These are phyloP conservation scores for Lizonia empirigonia DNA, from an alignment of 2,329 filamentous ascomycete species.

Conservation along the genomic window DNA sequence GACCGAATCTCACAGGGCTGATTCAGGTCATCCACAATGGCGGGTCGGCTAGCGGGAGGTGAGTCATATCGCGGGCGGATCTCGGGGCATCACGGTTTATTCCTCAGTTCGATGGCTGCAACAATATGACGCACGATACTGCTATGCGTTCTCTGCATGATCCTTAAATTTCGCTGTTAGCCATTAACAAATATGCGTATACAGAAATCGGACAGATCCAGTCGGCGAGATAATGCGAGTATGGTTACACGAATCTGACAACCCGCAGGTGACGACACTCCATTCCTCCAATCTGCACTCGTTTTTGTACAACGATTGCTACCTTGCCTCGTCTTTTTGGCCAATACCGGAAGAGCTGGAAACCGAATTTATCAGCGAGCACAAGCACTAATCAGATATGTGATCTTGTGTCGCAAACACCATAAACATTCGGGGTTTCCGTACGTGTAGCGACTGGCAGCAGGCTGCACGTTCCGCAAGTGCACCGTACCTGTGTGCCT, in stretches of 20 bases:
- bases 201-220: background rate
- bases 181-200: background rate
- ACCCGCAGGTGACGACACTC: slow-evolving; percentile 4
- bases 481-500: slow-evolving; percentile 4
- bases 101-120: slow-evolving; percentile 3
- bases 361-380: background rate
- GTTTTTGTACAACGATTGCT: slow-evolving; percentile 3
- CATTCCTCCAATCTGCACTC: slow-evolving; percentile 12
- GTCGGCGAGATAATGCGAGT: slow-evolving; percentile 1
- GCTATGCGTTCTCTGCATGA: background rate
- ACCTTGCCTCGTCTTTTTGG: slow-evolving; percentile 6
- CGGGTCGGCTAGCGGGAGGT: slow-evolving; percentile 12
- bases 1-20: slow-evolving; percentile 3
- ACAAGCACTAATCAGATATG: slow-evolving; percentile 1
- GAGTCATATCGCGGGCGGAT: slow-evolving; percentile 1
- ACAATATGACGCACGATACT: background rate
- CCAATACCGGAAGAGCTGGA: background rate
- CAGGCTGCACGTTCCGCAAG: background rate
- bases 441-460: background rate
- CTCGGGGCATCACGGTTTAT: background rate
- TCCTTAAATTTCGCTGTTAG: background rate
- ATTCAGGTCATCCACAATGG: slow-evolving; percentile 1
- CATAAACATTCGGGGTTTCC: background rate
- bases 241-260: slow-evolving; percentile 7
- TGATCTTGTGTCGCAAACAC: slow-evolving; percentile 3